Evolutionary conservation across 768 basidiomycete genomes (phyloP), one percentile per base, ranked within the genome.

Genomic region (Ramaria rubella): DNA sequence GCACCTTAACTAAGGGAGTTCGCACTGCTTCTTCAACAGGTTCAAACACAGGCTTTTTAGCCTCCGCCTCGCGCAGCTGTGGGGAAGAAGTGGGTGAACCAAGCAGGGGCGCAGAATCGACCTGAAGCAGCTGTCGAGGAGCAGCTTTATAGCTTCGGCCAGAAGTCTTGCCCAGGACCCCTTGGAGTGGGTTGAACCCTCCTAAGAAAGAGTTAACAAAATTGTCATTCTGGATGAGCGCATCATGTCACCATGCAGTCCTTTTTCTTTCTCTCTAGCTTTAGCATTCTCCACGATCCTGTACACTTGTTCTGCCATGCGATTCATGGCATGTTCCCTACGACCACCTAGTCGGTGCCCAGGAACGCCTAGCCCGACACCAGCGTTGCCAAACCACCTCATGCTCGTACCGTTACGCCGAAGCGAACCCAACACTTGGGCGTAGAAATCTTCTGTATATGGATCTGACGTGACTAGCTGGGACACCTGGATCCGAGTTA

Each of bases 381-480:
- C 93, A 0, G 80, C 76, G 50, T 84, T 82, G 21, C 59, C 52
- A 30, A 56, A 56, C 52, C 52, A 54, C 31, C 46, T 56, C 56
- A 89, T 72, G 54, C 87, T 86, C 77, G 90, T 71, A 56, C 88
- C 81, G 36, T 87, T 86, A 44, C 92, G 84, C 51, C 90, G 65
- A 57, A 95, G 81, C 1, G 90, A 89, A 36, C 89, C 86, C 66
- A 90, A 94, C 2, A 97, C 94, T 70, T 98, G 94, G 11, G 94
- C 96, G 66, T 99, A 99, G 69, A 97, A 99, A 68, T 99, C 96
- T 61, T 98, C 95, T 30, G 90, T 85, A 69, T 95, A 98, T 0
- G 96, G 96, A 72, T 99, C 96, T 65, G 90, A 86, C 5, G 94
- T 95, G 43, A 96, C 94, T 40, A 98, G 87, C 66, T 98, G 96